Conservation (phyloP, 73 alveolate species). For the Uronychia setigera region DNA sequence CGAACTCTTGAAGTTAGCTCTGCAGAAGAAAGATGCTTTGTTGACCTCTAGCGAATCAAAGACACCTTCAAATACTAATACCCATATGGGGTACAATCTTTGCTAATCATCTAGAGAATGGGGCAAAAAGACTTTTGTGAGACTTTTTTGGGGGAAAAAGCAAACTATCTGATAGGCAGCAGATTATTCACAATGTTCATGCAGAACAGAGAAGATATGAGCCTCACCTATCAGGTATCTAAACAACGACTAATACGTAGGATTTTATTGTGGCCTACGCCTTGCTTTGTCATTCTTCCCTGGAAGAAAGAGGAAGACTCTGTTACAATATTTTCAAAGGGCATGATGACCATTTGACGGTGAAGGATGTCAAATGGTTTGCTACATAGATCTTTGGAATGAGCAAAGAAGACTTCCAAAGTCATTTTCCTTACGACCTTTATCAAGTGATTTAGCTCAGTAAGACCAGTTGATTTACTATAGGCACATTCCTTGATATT, state of each 20-base stretch:
- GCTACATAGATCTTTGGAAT: neutral
- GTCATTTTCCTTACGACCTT: neutral
- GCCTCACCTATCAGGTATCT: neutral
- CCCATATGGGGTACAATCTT: too few species aligned
- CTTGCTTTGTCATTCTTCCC: neutral
- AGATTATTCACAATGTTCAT: neutral
- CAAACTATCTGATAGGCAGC: neutral
- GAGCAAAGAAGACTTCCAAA: neutral
- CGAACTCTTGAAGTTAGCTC: too few species aligned
- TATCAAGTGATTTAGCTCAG: neutral
- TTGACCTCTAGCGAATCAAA: too few species aligned
- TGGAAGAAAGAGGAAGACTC: slow-evolving; percentile 1
- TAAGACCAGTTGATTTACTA: neutral
- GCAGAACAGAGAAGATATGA: neutral
- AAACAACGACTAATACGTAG: neutral
- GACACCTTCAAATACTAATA: too few species aligned
- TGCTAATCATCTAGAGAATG: too few species aligned
- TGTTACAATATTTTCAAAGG: neutral
- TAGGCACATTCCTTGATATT: neutral
- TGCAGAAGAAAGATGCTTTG: too few species aligned
- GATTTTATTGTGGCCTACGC: slow-evolving; percentile 15
- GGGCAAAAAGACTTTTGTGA: neutral
- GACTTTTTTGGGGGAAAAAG: neutral
- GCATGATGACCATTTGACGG: neutral
- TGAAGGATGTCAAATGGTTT: neutral